Percentiles rank a stretch among this genome's conserved stretches.
Evolutionary conservation across 2,329 filamentous ascomycete genomes (phyloP).

Genomic region (Madurella fahalii): DNA sequence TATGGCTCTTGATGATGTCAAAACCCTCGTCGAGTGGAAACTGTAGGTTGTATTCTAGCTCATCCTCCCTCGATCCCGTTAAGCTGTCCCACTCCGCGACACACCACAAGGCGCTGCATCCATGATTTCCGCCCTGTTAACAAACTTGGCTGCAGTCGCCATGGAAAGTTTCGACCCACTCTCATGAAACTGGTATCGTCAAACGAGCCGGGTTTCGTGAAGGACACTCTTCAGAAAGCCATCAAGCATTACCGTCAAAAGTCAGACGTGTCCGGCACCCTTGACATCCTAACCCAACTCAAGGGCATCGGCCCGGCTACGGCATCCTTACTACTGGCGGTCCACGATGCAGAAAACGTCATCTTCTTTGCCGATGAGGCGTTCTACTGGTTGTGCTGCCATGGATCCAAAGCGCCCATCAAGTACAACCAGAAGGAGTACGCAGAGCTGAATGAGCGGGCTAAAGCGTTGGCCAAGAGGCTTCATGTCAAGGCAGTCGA

Average conservation of each 20-base stretch:
- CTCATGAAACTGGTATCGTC: constrained; percentile 58
- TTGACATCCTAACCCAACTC: constrained; percentile 56
- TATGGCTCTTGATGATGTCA: constrained; percentile 56
- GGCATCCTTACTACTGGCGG: constrained; percentile 67
- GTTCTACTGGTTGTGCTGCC: constrained; percentile 65
- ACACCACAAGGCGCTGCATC: constrained; percentile 1
- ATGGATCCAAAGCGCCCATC: constrained; percentile 48
- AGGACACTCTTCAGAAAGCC: constrained; percentile 50
- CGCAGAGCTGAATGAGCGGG: constrained; percentile 44
- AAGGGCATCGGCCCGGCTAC: constrained; percentile 76
- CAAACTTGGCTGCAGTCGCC: constrained; percentile 57
- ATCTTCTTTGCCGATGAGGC: constrained; percentile 80
- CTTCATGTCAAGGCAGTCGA: constrained; percentile 56
- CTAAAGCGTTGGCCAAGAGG: constrained; percentile 41
- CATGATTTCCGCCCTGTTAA: constrained; percentile 1
- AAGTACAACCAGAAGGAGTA: constrained; percentile 72
- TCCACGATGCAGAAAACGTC: constrained; percentile 54
- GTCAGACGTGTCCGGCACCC: constrained; percentile 37
- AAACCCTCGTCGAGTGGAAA: constrained; percentile 65
- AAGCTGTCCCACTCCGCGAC: constrained; percentile 7
- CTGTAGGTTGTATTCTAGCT: constrained; percentile 46
- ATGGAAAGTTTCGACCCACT: constrained; percentile 59
- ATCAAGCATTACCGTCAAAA: constrained; percentile 42
- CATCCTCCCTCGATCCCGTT: neutral
- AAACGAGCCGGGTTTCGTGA: constrained; percentile 54